Conservation (phyloP, 1,284 basidiomycete genomes). For the Phellopilus nigrolimitatus region DNA sequence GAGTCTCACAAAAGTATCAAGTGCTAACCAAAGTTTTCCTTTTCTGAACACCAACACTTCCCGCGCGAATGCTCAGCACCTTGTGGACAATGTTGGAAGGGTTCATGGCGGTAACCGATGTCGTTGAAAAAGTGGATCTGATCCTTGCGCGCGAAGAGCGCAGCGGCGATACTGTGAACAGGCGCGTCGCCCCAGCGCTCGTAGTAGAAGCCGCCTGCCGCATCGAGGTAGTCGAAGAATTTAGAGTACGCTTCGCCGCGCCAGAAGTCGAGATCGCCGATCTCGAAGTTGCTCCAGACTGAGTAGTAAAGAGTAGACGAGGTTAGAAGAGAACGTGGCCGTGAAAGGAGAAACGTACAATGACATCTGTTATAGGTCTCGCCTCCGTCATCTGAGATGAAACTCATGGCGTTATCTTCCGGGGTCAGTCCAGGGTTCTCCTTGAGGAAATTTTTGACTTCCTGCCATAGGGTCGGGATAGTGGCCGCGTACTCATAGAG, state of each 20-base stretch:
- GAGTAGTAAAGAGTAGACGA: not conserved
- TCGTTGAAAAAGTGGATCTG: constrained; percentile 79
- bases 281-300: constrained; percentile 94
- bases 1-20: not conserved
- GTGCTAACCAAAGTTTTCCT: constrained; percentile 58
- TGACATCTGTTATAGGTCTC: constrained; percentile 83
- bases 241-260: constrained; percentile 76
- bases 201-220: constrained; percentile 89
- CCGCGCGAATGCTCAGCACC: constrained; percentile 51
- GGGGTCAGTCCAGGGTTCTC: constrained; percentile 63
- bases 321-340: not conserved
- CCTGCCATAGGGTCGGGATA: constrained; percentile 81
- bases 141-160: constrained; percentile 74
- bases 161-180: constrained; percentile 83
- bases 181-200: constrained; percentile 94
- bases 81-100: constrained; percentile 78
- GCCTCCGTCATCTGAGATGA: constrained; percentile 80
- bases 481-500: constrained; percentile 84
- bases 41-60: constrained; percentile 63
- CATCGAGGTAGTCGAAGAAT: constrained; percentile 84
- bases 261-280: constrained; percentile 82
- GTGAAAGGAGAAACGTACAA: constrained; percentile 45
- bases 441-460: constrained; percentile 78
- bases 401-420: constrained; percentile 72
- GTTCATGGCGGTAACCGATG: constrained; percentile 66